Evolutionary conservation across 371 early-diverging fungal species (phyloP), one percentile per base, ranked within the genome.

Genomic region (Circinella umbellata): DNA sequence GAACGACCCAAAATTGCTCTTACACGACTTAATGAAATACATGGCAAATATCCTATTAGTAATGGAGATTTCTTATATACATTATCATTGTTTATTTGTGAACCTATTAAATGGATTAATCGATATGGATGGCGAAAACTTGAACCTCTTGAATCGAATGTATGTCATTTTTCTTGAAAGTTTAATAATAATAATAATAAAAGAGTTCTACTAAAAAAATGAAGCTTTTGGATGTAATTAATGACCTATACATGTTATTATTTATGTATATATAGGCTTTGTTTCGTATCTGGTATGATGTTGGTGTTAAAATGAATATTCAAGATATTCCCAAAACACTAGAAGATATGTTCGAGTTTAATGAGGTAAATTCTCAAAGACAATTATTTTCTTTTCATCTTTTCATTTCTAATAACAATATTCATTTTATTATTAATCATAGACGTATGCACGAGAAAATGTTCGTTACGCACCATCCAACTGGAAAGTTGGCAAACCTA

Each of bases 51-150:
- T 60, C 61, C 67, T 17, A 89, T 89, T 61, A 61, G 64, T 7
- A 78, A 87, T n/a, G 84, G 79, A 0, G 89, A 89, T 38, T 87
- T 74, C 53, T 62, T 85, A 0, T 88, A 87, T 61, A 84, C 80
- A 1, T 69, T 89, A 4, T 67, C 75, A 0, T 48, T 84, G 20
- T 89, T 89, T 69, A 75, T 85, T 14, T n/a, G 62, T 2, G 84
- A 87, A 38, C 81, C 86, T 8, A 67, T 78, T 4, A 63, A 71
- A 18, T 87, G 82, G 78, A 67, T 88, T 17, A 74, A 82, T n/a
- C 61, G 55, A 13, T 88, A 79, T 63, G 89, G 84, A 61, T 88
- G 81, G 80, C 70, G 86, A 49, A 38, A 69, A 11, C 27, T 82
- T 20, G 83, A 84, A 20, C 69, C 71, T 8, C 71, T 84, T 27